Evolutionary conservation across 768 basidiomycete genomes (phyloP), one percentile per base, ranked within the genome.

Genomic region (Mycena vitilis): DNA sequence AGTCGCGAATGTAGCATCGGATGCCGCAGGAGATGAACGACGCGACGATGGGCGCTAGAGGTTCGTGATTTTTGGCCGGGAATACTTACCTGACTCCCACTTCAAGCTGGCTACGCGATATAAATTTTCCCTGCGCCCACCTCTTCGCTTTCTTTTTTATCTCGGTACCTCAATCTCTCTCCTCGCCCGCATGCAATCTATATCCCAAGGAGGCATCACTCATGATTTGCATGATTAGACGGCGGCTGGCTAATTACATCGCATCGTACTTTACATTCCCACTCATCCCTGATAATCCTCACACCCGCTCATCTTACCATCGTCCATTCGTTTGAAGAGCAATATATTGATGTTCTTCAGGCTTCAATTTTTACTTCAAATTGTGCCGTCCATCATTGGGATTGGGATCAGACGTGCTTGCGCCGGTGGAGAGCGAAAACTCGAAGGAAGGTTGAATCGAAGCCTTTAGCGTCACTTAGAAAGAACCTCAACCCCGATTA

Each of bases 11-110:
- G 58, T 94, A 91, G 79, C 86, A 86, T 51, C 89, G 94, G 25
- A 89, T 91, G 83, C 86, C 88, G 10, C 79, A 84, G 48, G 94
- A 96, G 72, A 92, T 91, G 40, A 95, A 92, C 87, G 85, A 95
- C 93, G 3, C 84, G 95, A 82, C 91, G 94, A 69, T 98, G 96
- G 95, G 95, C 96, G 22, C 88, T 93, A 60, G 95, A 98, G 88
- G 95, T 96, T 71, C 60, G n/a, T n/a, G n/a, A n/a, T n/a, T n/a
- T n/a, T n/a, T n/a, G n/a, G n/a, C n/a, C n/a, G n/a, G n/a, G n/a
- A n/a, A 63, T 40, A 3, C n/a, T 16, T 23, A 18, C 5, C 22
- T 53, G 53, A 40, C 59, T 40, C 37, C 36, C 30, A 23, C 40
- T 11, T 20, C 30, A 53, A 94, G 93, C 83, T 83, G 25, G 93